A percentile compares a stretch with the other conserved stretches of the same genome.
phyloP scores from a whole-genome alignment of 495 filamentous ascomycete species.

The Neurospora sp. region DNA sequence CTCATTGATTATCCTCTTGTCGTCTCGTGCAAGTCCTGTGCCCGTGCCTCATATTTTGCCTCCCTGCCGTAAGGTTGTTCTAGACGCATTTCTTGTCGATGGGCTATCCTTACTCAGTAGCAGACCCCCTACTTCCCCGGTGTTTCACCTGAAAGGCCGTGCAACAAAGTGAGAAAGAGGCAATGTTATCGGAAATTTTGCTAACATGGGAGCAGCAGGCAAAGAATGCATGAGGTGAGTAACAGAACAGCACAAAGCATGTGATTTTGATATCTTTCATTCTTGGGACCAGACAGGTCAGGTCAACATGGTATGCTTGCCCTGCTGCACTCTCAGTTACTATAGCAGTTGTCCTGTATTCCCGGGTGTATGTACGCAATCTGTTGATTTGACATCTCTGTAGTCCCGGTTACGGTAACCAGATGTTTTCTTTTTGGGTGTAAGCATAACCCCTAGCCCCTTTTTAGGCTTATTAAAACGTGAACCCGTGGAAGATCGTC shows the following conservation, averaged over 20 bases:
- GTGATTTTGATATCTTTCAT: background rate
- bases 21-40: background rate
- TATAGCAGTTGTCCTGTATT: background rate
- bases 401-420: background rate
- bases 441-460: background rate
- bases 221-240: background rate
- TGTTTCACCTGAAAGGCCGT: background rate
- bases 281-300: background rate
- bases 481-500: background rate
- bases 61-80: background rate
- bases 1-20: background rate
- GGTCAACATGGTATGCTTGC: background rate
- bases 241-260: background rate
- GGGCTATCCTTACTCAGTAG: background rate
- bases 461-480: background rate
- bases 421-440: background rate
- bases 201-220: background rate
- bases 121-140: background rate
- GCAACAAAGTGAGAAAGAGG: background rate
- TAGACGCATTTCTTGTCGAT: background rate
- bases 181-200: background rate
- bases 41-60: background rate
- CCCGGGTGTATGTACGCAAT: background rate
- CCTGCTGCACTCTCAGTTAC: background rate
- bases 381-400: background rate